A percentile compares a stretch with the other conserved stretches of the same genome.
phyloP scores from a whole-genome alignment of 129 eudicot genomes.

The Scalesia atractyloides region DNA sequence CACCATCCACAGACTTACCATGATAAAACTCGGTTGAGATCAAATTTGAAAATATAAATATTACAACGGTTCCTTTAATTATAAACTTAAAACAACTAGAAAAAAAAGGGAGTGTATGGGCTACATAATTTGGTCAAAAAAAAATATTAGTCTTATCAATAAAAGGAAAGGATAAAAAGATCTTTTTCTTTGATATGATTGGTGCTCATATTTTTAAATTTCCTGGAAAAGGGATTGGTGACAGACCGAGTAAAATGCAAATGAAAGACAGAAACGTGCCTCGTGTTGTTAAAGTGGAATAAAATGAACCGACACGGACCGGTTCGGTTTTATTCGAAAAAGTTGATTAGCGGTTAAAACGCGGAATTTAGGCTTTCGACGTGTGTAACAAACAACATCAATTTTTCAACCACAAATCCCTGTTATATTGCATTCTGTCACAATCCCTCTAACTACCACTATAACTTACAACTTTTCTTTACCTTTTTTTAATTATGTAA shows the following conservation, averaged over 20 bases:
- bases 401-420: slow-evolving; percentile 35
- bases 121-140: too few relatives aligned
- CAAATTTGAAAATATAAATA: too few relatives aligned
- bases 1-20: too few relatives aligned
- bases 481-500: not conserved
- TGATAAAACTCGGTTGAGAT: too few relatives aligned
- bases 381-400: slow-evolving; percentile 28
- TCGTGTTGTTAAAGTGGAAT: slow-evolving; percentile 19
- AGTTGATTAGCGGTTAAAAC: slow-evolving; percentile 39
- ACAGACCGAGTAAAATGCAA: slow-evolving; percentile 2
- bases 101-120: too few relatives aligned
- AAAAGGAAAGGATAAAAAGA: slow-evolving; percentile 1
- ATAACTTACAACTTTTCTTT: slow-evolving; percentile 22
- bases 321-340: slow-evolving; percentile 8
- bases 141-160: not conserved
- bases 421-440: slow-evolving; percentile 25
- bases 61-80: too few relatives aligned
- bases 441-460: slow-evolving; percentile 41
- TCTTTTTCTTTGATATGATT: slow-evolving; percentile 34
- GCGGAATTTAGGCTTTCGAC: slow-evolving; percentile 46
- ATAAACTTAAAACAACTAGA: too few relatives aligned
- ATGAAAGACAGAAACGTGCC: slow-evolving; percentile 29
- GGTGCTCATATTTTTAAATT: slow-evolving; percentile 2
- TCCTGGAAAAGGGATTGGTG: slow-evolving; percentile 8
- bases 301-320: slow-evolving; percentile 42